A percentile compares a stretch with the other conserved stretches of the same genome.
phyloP scores from a whole-genome alignment of 345 rosid species.

The Brassica carinata region DNA sequence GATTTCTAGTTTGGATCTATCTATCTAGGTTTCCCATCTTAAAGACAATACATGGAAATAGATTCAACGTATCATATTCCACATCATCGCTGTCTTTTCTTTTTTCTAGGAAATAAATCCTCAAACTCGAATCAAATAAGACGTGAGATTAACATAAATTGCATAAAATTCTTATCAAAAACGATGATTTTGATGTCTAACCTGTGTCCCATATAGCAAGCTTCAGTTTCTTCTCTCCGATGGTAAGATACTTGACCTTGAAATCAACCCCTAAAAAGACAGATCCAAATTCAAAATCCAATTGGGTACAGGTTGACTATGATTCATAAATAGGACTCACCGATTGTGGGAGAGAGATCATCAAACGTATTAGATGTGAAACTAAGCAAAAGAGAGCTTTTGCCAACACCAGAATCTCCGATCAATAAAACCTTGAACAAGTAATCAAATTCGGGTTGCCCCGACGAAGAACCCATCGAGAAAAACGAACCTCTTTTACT shows the following conservation, averaged over 20 bases:
- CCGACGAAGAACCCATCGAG: slow-evolving; percentile 62
- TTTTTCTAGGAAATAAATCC: background rate
- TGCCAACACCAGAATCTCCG: slow-evolving; percentile 91
- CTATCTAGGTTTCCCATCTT: too few relatives aligned
- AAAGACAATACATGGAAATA: background rate
- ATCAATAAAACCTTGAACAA: slow-evolving; percentile 72
- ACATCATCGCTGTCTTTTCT: background rate
- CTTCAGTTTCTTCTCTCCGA: slow-evolving; percentile 84
- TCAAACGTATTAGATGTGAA: slow-evolving; percentile 76
- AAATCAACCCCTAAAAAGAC: slow-evolving; percentile 76
- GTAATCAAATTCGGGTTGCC: slow-evolving; percentile 70
- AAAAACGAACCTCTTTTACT: background rate
- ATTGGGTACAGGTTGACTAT: background rate
- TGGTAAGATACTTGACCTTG: slow-evolving; percentile 75
- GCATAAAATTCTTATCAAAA: background rate
- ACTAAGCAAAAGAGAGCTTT: slow-evolving; percentile 73
- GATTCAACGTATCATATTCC: background rate
- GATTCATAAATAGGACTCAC: slow-evolving; percentile 34
- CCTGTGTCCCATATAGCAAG: slow-evolving; percentile 91
- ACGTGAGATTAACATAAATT: slow-evolving; percentile 2
- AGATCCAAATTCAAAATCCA: slow-evolving; percentile 10
- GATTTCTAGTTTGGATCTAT: too few relatives aligned
- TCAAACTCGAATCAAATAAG: background rate
- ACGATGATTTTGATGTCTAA: background rate
- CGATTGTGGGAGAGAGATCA: slow-evolving; percentile 78